Evolutionary conservation across 2,329 filamentous ascomycete species (phyloP), one percentile per base, ranked within the genome.

Genomic region (Aureobasidium uvarum): DNA sequence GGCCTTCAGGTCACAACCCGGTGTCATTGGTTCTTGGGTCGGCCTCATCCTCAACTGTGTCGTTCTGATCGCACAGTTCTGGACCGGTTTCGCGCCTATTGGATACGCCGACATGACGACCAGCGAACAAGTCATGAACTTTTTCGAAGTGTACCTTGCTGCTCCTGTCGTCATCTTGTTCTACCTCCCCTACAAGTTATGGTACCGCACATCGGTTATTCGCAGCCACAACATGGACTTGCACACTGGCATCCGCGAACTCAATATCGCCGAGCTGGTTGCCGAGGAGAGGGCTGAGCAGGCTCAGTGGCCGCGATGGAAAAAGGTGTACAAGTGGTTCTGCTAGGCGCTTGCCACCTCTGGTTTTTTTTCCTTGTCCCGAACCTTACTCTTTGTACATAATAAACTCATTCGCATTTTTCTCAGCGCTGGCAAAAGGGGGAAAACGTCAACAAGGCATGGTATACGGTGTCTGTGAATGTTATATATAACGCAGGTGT

Each of bases 11-110:
- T 91, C 90, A 0, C 91, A 96, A 74, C 85, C 90, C 5, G 94
- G 94, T 67, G 80, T 95, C 10, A 70, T 84, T 11, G 94, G 93
- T 11, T 96, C 91, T 2, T 97, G 88, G 82, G 67, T 95, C 36
- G 93, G 93, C 28, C 83, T 96, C 65, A 69, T 80, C 38, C 85
- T 96, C 75, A 96, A 96, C 77, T 66, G 83, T 23, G 78, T 94
- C 45, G 87, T 96, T 36, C 83, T 97, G 33, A 74, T 89, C 52
- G 91, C 90, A 1, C 92, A 97, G 75, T 73, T 74, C 68, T 97
- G 92, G 90, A 88, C 90, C 58, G 91, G 90, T 33, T 87, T 90
- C 4, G 92, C 87, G 74, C 92, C 93, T 4, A 83, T 94, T 55
- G 84, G 80, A 28, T 88, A 84, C 72, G 71, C 72, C 5, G 63